Evolutionary conservation across 2,329 filamentous ascomycete species (phyloP).

Genomic region (Epichloe sp.): DNA sequence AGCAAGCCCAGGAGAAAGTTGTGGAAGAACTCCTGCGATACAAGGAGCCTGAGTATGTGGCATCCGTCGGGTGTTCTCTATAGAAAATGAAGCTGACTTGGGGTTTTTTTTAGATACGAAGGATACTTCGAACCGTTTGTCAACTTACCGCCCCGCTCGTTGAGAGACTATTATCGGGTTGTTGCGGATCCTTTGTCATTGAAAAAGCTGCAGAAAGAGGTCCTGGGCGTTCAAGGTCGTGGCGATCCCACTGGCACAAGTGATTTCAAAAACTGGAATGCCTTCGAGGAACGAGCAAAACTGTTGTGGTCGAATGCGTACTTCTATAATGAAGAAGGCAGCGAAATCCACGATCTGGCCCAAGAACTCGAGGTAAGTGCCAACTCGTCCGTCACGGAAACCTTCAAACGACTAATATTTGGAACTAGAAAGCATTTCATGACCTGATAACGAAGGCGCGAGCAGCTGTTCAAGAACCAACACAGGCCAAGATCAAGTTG

Average conservation of each 20-base stretch:
- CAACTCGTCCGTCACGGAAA: background rate
- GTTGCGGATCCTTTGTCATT: slow-evolving; percentile 73
- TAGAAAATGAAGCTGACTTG: slow-evolving; percentile 9
- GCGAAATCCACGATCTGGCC: slow-evolving; percentile 67
- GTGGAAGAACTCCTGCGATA: slow-evolving; percentile 60
- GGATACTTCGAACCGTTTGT: slow-evolving; percentile 64
- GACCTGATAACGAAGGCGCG: slow-evolving; percentile 59
- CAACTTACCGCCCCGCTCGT: slow-evolving; percentile 58
- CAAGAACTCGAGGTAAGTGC: slow-evolving; percentile 59
- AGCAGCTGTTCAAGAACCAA: slow-evolving; percentile 56
- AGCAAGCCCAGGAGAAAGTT: slow-evolving; percentile 78
- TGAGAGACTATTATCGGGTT: slow-evolving; percentile 78
- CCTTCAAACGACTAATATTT: slow-evolving; percentile 6
- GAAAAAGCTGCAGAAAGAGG: slow-evolving; percentile 61
- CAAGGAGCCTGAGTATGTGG: slow-evolving; percentile 48
- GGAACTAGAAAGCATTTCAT: slow-evolving; percentile 53
- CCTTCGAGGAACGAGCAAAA: slow-evolving; percentile 67
- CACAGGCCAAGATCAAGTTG: slow-evolving; percentile 67
- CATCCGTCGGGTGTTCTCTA: background rate
- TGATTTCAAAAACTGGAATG: slow-evolving; percentile 70
- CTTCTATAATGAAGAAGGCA: slow-evolving; percentile 85
- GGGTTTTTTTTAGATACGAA: slow-evolving; percentile 40
- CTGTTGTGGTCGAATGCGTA: slow-evolving; percentile 80
- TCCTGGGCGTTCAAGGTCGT: slow-evolving; percentile 59
- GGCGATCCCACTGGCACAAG: slow-evolving; percentile 47